Percentiles rank a stretch among this genome's conserved stretches.
Conservation (phyloP, 2,329 filamentous ascomycete species). For the Epichloe gansuensis region DNA sequence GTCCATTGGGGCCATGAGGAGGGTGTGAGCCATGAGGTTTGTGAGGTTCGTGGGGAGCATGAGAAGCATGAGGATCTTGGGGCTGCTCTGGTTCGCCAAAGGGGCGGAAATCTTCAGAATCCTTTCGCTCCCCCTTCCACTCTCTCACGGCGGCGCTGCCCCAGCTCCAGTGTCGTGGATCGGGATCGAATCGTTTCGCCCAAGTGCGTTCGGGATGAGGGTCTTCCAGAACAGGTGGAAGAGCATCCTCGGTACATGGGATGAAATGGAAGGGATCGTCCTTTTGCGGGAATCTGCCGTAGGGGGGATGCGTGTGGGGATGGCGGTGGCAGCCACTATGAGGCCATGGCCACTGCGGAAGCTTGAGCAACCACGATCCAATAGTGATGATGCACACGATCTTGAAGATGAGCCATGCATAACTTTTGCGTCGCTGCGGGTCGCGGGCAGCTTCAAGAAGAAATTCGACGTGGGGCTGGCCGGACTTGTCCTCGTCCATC, state of each 20-base stretch:
- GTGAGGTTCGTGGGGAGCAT: background rate
- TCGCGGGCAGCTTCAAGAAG: background rate
- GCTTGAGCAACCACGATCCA: background rate
- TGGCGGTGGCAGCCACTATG: slow-evolving; percentile 6
- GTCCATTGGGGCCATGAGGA: background rate
- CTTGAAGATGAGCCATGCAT: background rate
- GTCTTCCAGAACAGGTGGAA: slow-evolving; percentile 29
- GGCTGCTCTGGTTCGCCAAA: background rate
- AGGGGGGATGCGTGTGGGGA: slow-evolving; percentile 2
- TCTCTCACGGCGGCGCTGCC: slow-evolving; percentile 14
- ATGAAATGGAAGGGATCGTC: slow-evolving; percentile 34
- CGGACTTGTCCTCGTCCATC: background rate
- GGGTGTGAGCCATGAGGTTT: background rate
- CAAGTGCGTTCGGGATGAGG: slow-evolving; percentile 23
- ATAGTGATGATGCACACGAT: slow-evolving; percentile 1
- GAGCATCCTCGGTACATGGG: slow-evolving; percentile 30
- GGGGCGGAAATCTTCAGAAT: background rate
- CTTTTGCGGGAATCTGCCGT: slow-evolving; percentile 23
- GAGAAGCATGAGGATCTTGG: background rate
- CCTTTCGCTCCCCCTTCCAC: background rate
- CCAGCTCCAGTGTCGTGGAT: slow-evolving; percentile 35
- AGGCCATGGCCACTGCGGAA: slow-evolving; percentile 2
- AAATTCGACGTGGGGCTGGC: background rate
- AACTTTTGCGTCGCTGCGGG: background rate
- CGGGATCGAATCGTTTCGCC: slow-evolving; percentile 28